Evolutionary conservation across 2,329 filamentous ascomycete species (phyloP), one percentile per base, ranked within the genome.

Genomic region (Fusarium anguioides): DNA sequence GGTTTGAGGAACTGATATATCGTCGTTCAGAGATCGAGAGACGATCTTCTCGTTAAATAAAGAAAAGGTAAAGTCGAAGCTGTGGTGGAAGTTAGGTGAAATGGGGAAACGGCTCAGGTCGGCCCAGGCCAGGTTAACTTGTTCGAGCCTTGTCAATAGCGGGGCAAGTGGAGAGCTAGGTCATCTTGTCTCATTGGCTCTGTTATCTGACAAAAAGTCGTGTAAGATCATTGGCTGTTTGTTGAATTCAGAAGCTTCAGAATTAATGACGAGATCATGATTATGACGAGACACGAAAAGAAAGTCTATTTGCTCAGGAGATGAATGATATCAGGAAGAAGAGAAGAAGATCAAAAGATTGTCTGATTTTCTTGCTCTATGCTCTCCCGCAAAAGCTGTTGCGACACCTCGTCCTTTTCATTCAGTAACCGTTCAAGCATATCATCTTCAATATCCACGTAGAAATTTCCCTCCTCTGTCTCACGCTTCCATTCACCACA

Each of bases 381-480:
- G 24, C 11, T 31, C 18, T 26, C 18, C 2, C 18, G 18, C 12
- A 21, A 11, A n/a, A 14, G 10, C 27, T 21, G 20, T 5, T 21
- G 4, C 7, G 31, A 9, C n/a, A 17, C 14, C 17, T 24, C 5
- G 6, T 12, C 15, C 15, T n/a, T 33, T 21, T 31, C 39, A 21
- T 14, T 21, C 33, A n/a, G 29, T 8, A 36, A 10, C 47, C 54
- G 44, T 27, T 27, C 49, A 33, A 36, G 49, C 64, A 74, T 53
- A 21, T 71, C 71, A 53, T 74, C 74, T 14, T 74, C 75, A 15
- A 77, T 59, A 55, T 80, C 79, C n/a, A 72, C 58, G 58, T 77
- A 76, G 8, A 69, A 50, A 35, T 20, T 53, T 3, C 77, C 78
- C 15, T 77, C 77, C 1, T 73, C 66, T 0, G 74, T 78, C 5